Base-by-base conservation (phyloP, 1,284 basidiomycete species). In the Fomitopsis betulina region DNA sequence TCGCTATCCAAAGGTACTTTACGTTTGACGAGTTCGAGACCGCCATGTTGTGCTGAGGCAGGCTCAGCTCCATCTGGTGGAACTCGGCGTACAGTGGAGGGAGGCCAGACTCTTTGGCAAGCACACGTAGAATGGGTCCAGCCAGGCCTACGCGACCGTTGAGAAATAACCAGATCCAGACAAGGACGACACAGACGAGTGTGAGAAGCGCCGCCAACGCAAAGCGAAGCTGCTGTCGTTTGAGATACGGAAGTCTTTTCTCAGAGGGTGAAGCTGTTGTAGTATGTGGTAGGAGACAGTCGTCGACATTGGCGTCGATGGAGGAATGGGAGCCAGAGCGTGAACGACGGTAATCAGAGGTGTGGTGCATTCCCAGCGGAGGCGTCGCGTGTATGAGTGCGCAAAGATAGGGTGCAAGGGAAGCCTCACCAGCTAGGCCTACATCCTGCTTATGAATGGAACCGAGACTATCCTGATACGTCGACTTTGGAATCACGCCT, bases 41-140 rank as follows among this genome's bases (percentile, higher is more conserved):
- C 8, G 69, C 63, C 0, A 72, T 68, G 56, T 77, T 65, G 62
- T 81, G 76, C 50, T 83, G 79, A 0, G 81, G 77, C 1, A 85
- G 62, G 7, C 54, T 61, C 47, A 76, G 72, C 62, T 83, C 80
- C 19, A 72, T 75, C 25, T 75, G 67, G 37, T 74, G 72, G 62
- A 77, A 85, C 13, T 66, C 58, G 55, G 75, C 67, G 58, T 79
- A 84, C 13, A 79, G 65, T 0, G 81, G 82, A 0, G 82, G 82
- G 6, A 62, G 54, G 15, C 27, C 39, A 13, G 56, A 57, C 13
- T 57, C 56, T 30, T 57, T 57, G 25, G 56, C 40, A 13, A 57
- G 39, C 17, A 30, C 32, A 32, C 38, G 51, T 19, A 57, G 42
- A 8, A 57, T 45, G 15, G 56, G 51, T 15, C 25, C 32, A 8